A percentile compares a stretch with the other conserved stretches of the same genome.
Evolutionary conservation across 148 eudicot species (phyloP).

Genomic region (Nepenthes gracilis): DNA sequence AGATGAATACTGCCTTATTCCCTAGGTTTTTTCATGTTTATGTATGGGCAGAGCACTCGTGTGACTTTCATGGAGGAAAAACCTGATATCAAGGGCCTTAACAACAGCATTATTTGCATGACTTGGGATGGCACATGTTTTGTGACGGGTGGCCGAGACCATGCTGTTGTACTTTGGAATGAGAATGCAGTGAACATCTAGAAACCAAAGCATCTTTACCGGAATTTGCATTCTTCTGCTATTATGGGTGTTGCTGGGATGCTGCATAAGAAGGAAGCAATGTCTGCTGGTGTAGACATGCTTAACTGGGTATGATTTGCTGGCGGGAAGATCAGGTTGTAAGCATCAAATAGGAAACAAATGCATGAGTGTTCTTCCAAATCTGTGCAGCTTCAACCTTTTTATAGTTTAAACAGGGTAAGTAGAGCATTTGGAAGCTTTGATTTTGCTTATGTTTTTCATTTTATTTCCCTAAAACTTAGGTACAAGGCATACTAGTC

Average conservation of each 20-base stretch:
- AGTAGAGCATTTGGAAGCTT: not conserved
- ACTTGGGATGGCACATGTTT: conserved; percentile 79
- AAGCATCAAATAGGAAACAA: conserved; percentile 85
- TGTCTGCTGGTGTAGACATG: conserved; percentile 81
- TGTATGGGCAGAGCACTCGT: conserved; percentile 33
- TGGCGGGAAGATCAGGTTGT: conserved; percentile 62
- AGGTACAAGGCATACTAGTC: too few relatives aligned
- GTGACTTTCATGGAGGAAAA: conserved; percentile 64
- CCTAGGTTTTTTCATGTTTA: too few relatives aligned
- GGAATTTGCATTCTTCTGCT: conserved; percentile 69
- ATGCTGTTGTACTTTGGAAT: conserved; percentile 74
- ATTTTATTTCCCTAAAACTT: too few relatives aligned
- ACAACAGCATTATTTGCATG: conserved; percentile 73
- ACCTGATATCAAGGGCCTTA: conserved; percentile 83
- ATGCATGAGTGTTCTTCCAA: conserved; percentile 94
- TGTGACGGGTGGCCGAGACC: conserved; percentile 89
- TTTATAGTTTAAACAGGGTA: conserved; percentile 98
- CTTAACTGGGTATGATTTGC: conserved; percentile 66
- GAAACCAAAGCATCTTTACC: conserved; percentile 72
- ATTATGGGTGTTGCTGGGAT: conserved; percentile 99
- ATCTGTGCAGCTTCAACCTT: conserved; percentile 87
- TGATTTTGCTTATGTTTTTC: too few relatives aligned
- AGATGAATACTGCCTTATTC: too few relatives aligned
- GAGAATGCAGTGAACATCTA: conserved; percentile 48
- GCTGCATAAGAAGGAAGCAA: conserved; percentile 59